Base-by-base conservation (phyloP, 345 rosid genomes). In the Brassica napus region DNA sequence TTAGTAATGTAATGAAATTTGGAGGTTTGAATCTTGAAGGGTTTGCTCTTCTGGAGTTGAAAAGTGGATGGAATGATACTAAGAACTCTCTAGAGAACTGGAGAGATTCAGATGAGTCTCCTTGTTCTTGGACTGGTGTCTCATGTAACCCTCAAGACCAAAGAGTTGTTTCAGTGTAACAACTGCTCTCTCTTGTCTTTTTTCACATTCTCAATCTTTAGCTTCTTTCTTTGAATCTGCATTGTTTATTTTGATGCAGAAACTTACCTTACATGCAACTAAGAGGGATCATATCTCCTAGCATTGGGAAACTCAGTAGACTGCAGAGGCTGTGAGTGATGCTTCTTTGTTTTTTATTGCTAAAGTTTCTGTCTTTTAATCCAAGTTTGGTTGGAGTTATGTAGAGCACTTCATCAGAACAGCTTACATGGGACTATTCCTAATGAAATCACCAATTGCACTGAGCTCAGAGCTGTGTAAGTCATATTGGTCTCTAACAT, bases 111-210 rank as follows among this genome's bases (percentile, higher is more conserved):
- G 97, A 92, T 24, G 92, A 86, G 6, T 81, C 87, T 74, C 98
- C 98, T 68, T 92, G 98, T 83, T 81, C 83, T 69, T 94, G 98
- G 97, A 92, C 92, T 82, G 98, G 98, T 2, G 88, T 94, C 77
- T 85, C 94, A 39, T 94, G 98, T 82, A 65, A 87, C 64, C 81
- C 84, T 35, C 73, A 86, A 69, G 97, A 87, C 78, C 87, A 87
- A 31, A 85, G 95, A 71, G 98, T 94, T 14, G 85, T 83, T 69
- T 85, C 90, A 66, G 86, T 94, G 98, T 94, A 88, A 52, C 39
- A 24, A 47, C 55, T 47, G 1, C 16, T 47, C 52, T 2, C 55
- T 4, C 54, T 71, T 71, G 32, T 62, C 5, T 49, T 21, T 68
- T 64, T 14, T 24, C 12, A 77, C 24, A 15, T 47, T 67, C 73